Percentiles rank a stretch among this genome's conserved stretches.
Conservation (phyloP, 371 early-diverging fungal species). For the Zychaea mexicana region DNA sequence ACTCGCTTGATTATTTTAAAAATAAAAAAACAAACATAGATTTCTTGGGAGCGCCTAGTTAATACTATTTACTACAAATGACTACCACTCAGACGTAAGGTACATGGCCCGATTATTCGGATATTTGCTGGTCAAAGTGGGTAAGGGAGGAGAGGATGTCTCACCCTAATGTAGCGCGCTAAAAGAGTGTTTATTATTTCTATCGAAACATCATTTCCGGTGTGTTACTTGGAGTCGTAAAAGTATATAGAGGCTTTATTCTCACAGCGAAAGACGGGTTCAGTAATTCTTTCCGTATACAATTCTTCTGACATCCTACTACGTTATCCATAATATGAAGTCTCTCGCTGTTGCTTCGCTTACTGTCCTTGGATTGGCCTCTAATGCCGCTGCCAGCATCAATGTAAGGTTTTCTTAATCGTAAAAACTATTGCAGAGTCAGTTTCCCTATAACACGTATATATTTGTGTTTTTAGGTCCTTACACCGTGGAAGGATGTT, state of each 20-base stretch:
- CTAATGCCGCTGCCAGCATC: neutral
- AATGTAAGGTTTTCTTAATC: neutral
- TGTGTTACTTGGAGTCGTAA: neutral
- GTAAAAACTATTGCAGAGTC: neutral
- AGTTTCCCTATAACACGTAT: neutral
- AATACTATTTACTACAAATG: neutral
- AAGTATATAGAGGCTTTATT: neutral
- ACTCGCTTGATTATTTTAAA: neutral
- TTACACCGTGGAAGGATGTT: neutral
- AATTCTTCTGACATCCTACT: neutral
- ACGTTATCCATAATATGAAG: neutral
- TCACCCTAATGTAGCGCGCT: neutral
- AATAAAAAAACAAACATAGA: neutral
- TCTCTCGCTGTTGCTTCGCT: neutral
- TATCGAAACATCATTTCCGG: neutral
- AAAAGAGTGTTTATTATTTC: neutral
- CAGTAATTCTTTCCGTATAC: neutral
- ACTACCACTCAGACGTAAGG: too few species aligned
- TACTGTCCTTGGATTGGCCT: neutral
- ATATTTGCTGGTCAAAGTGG: too few species aligned
- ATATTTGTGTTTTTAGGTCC: neutral
- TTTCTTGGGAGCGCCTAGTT: too few species aligned
- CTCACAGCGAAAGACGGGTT: too few species aligned
- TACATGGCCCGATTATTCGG: too few species aligned
- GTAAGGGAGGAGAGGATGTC: neutral